Base-by-base conservation (phyloP, 2,329 filamentous ascomycete genomes). In the Ceratocystis cacaofunesta region DNA sequence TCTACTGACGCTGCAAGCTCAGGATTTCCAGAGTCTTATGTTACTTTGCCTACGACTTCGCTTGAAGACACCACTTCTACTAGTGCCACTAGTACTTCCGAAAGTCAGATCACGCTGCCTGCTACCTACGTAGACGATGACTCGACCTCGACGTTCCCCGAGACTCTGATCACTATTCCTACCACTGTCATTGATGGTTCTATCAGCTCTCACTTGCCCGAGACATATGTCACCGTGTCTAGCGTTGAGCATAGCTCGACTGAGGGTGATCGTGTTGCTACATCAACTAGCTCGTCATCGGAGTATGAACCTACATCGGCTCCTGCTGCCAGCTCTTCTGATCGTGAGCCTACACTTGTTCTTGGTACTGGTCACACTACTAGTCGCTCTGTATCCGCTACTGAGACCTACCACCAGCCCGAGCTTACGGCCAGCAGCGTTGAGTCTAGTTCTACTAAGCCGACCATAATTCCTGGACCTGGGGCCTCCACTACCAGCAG, bases 141-240 rank as follows among this genome's bases (percentile, higher is more conserved):
- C 41, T 68, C 61, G 43, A 69, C 67, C n/a, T 60, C 67, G n/a
- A 67, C 61, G 28, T 52, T 52, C 30, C 50, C 58, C 4, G 63
- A 57, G 22, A 57, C 65, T 44, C 48, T 50, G 10, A 55, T 60
- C 3, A 63, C 44, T 12, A 52, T 57, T 6, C 55, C 66, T 30
- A 63, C 48, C 4, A 22, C 62, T 15, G 44, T 50, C 4, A 41
- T 61, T 19, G 30, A 43, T 19, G 62, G 50, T 8, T 65, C 62
- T n/a, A 36, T 28, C 12, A 61, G 48, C 30, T 28, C 60, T 5
- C 22, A 55, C 41, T 10, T 55, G 17, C 41, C 30, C 36, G 61
- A 50, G 58, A 2, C 57, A 57, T 57, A n/a, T 25, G 19, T 57
- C 17, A 57, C 52, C 0, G 6, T 12, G 10, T 57, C 52, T 15